A percentile compares a stretch with the other conserved stretches of the same genome.
phyloP scores from a whole-genome alignment of 352 stramenopile species.

The Sclerospora graminicola region DNA sequence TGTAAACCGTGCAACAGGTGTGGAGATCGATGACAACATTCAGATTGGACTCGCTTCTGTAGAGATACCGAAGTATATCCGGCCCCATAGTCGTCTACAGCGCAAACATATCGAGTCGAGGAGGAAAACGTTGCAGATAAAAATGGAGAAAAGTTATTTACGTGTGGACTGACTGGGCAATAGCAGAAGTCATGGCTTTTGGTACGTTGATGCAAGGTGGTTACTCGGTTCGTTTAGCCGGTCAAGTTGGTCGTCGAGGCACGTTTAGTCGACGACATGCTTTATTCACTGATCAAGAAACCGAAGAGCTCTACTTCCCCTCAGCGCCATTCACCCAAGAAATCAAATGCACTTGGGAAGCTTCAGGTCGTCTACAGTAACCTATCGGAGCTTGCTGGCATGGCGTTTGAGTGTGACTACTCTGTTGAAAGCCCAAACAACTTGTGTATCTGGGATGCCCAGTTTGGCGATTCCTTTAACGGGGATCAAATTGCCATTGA shows the following conservation, averaged over 20 bases:
- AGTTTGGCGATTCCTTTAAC: constrained; percentile 89
- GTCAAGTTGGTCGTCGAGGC: constrained; percentile 81
- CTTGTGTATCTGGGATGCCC: constrained; percentile 85
- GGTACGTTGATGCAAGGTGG: constrained; percentile 77
- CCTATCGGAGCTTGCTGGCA: constrained; percentile 80
- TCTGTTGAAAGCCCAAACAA: constrained; percentile 74
- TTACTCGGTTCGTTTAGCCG: constrained; percentile 72
- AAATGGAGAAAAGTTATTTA: constrained; percentile 24
- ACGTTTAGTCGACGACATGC: constrained; percentile 86
- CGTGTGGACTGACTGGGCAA: constrained; percentile 85
- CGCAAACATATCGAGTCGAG: constrained; percentile 67
- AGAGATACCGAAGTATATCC: constrained; percentile 38
- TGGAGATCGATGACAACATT: constrained; percentile 43
- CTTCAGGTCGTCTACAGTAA: constrained; percentile 73
- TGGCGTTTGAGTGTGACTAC: constrained; percentile 88
- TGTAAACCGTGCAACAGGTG: constrained; percentile 35
- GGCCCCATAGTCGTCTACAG: constrained; percentile 62
- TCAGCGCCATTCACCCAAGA: constrained; percentile 46
- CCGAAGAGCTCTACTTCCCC: constrained; percentile 67
- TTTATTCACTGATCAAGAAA: constrained; percentile 76
- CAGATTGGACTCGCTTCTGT: constrained; percentile 57
- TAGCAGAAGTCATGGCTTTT: constrained; percentile 82
- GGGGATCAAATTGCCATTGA: constrained; percentile 85
- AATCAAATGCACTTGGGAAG: constrained; percentile 22
- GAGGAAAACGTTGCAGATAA: constrained; percentile 53